Evolutionary conservation across 2,329 filamentous ascomycete genomes (phyloP), one percentile per base, ranked within the genome.

Genomic region (Epichloe gansuensis): DNA sequence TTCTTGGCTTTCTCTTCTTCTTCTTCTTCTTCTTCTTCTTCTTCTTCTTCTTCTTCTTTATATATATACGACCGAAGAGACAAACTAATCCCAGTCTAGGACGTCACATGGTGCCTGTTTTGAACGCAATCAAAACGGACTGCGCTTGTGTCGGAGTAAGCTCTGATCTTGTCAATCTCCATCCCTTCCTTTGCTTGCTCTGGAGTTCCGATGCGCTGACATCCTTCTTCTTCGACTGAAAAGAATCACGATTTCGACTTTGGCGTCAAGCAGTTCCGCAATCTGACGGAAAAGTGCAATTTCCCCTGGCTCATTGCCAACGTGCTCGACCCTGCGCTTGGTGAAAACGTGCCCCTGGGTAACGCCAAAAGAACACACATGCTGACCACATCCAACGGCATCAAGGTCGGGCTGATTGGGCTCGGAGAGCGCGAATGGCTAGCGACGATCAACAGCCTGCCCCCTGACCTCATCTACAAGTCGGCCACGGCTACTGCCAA

Each of bases 231-330:
- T 3, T 9, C 31, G 31, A 31, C 31, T 11, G 31, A 3, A 31
- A 31, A 31, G 31, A 95, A 95, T 64, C 89, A 95, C 66, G 90
- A 95, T 64, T 80, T 95, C 51, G 90, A 95, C 70, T 95, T 95
- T 67, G 90, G 89, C 12, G 85, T 94, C 41, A 75, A 77, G 51
- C 89, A 95, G 64, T 90, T 90, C 64, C 74, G 80, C 52, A 75
- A 89, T 61, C 73, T 95, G 47, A 75, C 83, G 4, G 73, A 74
- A 36, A 82, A 88, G 63, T 94, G 89, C 70, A 77, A 76, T 23
- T 95, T 95, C 59, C 89, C 89, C 3, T 95, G 90, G 89, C 77
- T 95, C 1, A 76, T 94, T 15, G 89, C 89, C 57, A 95, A 95
- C 65, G 84, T 95, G 8, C 74, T 93, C 27, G 89, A 96, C 66